phyloP scores from a whole-genome alignment of 208 protist species.

The Trypanosoma conorhini region DNA sequence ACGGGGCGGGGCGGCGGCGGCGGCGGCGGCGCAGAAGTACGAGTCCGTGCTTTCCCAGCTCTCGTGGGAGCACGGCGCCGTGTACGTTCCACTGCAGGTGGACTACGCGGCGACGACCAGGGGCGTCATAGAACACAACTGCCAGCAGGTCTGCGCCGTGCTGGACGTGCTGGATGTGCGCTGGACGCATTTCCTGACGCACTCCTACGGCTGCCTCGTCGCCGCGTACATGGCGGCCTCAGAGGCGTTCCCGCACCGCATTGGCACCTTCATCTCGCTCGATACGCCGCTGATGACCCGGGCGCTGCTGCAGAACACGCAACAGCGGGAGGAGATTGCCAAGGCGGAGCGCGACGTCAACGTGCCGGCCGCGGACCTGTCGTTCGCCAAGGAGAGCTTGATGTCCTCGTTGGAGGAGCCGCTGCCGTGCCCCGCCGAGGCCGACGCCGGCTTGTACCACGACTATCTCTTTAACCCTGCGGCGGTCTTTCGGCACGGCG shows the following conservation, averaged over 20 bases:
- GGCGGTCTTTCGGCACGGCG: slow-evolving; percentile 35
- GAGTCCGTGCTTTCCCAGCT: slow-evolving; percentile 61
- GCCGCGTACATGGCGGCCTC: slow-evolving; percentile 75
- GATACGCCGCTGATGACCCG: slow-evolving; percentile 80
- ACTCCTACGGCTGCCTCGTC: slow-evolving; percentile 78
- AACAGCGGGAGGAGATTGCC: slow-evolving; percentile 55
- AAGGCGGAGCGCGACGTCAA: slow-evolving; percentile 80
- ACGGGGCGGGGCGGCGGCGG: slow-evolving; percentile 15
- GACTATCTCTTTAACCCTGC: slow-evolving; percentile 45
- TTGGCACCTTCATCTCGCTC: slow-evolving; percentile 67
- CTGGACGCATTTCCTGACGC: slow-evolving; percentile 76
- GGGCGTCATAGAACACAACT: slow-evolving; percentile 55
- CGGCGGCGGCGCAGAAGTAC: slow-evolving; percentile 54
- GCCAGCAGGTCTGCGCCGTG: slow-evolving; percentile 65
- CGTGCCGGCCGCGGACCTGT: slow-evolving; percentile 55
- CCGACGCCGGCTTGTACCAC: slow-evolving; percentile 58
- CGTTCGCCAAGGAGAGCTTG: slow-evolving; percentile 61
- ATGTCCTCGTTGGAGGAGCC: slow-evolving; percentile 42
- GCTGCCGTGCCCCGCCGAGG: slow-evolving; percentile 41
- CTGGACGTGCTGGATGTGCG: slow-evolving; percentile 80
- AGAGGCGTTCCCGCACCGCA: slow-evolving; percentile 53
- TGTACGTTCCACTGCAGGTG: slow-evolving; percentile 70
- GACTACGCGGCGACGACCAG: slow-evolving; percentile 1
- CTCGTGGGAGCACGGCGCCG: slow-evolving; percentile 66
- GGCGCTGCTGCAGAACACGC: slow-evolving; percentile 53